phyloP scores from a whole-genome alignment of 345 rosid species.

The Camelina sativa region DNA sequence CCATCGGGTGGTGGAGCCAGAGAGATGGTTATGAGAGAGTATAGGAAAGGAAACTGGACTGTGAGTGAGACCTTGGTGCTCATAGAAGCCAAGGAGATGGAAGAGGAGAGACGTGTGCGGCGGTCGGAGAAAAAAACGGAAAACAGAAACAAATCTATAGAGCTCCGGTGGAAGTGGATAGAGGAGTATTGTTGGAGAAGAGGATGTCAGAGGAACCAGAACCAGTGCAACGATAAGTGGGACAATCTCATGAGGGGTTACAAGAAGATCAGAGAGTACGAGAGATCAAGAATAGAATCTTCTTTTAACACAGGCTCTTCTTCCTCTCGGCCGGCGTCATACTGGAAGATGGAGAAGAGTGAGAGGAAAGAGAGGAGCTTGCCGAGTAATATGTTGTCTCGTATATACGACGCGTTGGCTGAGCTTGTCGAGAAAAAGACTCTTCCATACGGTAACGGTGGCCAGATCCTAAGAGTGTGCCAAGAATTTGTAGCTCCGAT shows the following conservation, averaged over 20 bases:
- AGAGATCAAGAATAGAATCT: slow-evolving; percentile 41
- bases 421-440: slow-evolving; percentile 66
- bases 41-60: slow-evolving; percentile 84
- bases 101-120: slow-evolving; percentile 69
- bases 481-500: slow-evolving; percentile 41
- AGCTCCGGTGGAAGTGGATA: slow-evolving; percentile 92
- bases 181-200: slow-evolving; percentile 75
- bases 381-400: slow-evolving; percentile 68
- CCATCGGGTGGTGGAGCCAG: slow-evolving; percentile 38
- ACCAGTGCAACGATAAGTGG: slow-evolving; percentile 93
- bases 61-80: slow-evolving; percentile 70
- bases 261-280: slow-evolving; percentile 82
- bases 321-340: slow-evolving; percentile 15
- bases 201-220: slow-evolving; percentile 72
- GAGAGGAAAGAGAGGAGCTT: slow-evolving; percentile 69
- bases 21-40: slow-evolving; percentile 52
- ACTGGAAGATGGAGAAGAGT: slow-evolving; percentile 74
- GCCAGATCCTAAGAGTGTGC: slow-evolving; percentile 15
- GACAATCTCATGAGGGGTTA: slow-evolving; percentile 89
- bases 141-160: slow-evolving; percentile 46
- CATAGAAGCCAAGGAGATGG: slow-evolving; percentile 80
- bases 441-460: neutral
- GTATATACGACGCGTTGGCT: slow-evolving; percentile 60
- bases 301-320: slow-evolving; percentile 27
- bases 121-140: slow-evolving; percentile 32